Evolutionary conservation across 495 filamentous ascomycete species (phyloP), one percentile per base, ranked within the genome.

Genomic region (Penicillium manginii): DNA sequence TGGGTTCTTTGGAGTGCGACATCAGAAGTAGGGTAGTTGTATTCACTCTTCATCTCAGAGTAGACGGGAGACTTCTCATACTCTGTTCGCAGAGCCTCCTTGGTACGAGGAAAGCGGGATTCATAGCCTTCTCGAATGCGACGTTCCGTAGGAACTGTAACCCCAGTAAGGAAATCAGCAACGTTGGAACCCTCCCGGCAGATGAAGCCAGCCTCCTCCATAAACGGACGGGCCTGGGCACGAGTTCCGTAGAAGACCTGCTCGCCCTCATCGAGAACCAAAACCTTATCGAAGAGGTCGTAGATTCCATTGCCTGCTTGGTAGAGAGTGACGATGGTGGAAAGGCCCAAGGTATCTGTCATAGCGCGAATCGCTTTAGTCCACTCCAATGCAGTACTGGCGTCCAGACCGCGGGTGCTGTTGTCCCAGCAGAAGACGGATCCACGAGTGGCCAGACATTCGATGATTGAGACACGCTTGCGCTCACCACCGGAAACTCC

Each of bases 401-500:
- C 83, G 63, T 88, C 86, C 2, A 88, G 73, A 17, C 86, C 86
- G 52, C 79, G 75, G 3, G 85, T 88, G 22, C 74, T 76, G 59
- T 89, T 87, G 54, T 88, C 86, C 78, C 84, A 88, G 62, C 80
- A 83, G 19, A 83, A 82, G 3, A 89, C 79, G 0, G 83, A 83
- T 22, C 79, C 81, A 57, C 84, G 83, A 3, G 84, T 81, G 2
- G 85, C 84, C 21, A 89, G 63, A 2, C 82, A 86, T 64, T 90
- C 87, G 1, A 85, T 82, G 68, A 89, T 88, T 0, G 83, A 86
- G 2, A 89, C 84, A 51, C 85, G 84, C 66, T 90, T 90, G 51
- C 91, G 85, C 72, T 96, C 91, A 42, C 91, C 91, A 39, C 91
- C 91, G 4, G 87, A 91, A n/a, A 96, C 85, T 62, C 91, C 91